Percentiles rank a stretch among this genome's conserved stretches.
phyloP scores from a whole-genome alignment of 2,329 filamentous ascomycete species.

The Penicillium sp. region DNA sequence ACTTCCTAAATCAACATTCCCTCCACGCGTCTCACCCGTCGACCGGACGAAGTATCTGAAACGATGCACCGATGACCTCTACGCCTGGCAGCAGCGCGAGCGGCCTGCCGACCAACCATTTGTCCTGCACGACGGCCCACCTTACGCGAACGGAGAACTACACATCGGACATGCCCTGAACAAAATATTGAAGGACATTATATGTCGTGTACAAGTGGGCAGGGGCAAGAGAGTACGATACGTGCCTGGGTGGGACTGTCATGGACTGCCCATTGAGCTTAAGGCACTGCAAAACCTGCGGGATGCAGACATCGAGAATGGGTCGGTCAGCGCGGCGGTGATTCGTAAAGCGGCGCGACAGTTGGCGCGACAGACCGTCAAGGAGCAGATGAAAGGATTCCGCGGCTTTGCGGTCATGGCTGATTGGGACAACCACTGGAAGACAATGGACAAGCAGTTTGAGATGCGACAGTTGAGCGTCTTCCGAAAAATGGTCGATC shows the following conservation, averaged over 20 bases:
- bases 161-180: constrained; percentile 95
- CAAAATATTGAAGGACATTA: constrained; percentile 95
- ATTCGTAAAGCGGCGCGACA: constrained; percentile 57
- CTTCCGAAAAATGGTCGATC: constrained; percentile 63
- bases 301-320: constrained; percentile 30
- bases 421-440: constrained; percentile 64
- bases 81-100: constrained; percentile 73
- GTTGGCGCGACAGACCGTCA: constrained; percentile 58
- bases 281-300: constrained; percentile 74
- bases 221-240: constrained; percentile 77
- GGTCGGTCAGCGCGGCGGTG: constrained; percentile 43
- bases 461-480: constrained; percentile 62
- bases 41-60: constrained; percentile 63
- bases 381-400: constrained; percentile 62
- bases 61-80: constrained; percentile 82
- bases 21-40: constrained; percentile 48
- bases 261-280: constrained; percentile 94
- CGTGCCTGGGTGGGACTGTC: constrained; percentile 95
- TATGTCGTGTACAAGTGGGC: constrained; percentile 77
- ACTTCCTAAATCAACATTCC: constrained; percentile 73
- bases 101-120: constrained; percentile 64
- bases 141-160: constrained; percentile 90
- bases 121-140: constrained; percentile 89
- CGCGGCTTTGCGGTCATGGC: constrained; percentile 64
- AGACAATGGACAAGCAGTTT: constrained; percentile 63